Conservation (phyloP, 2,329 filamentous ascomycete species). For the Fusarium torulosum region DNA sequence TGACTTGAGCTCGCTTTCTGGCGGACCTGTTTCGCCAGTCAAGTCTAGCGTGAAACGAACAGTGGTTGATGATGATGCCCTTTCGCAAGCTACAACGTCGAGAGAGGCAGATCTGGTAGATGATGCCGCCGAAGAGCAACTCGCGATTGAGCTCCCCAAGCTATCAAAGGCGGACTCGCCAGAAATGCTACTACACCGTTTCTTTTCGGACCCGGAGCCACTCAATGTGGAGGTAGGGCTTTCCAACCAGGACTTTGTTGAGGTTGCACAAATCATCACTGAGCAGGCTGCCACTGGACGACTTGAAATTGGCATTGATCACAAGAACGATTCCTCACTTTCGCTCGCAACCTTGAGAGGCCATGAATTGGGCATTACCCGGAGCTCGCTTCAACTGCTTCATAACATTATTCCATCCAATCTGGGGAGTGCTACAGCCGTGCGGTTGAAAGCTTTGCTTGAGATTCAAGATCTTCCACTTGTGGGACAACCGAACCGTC, state of each 20-base stretch:
- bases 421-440: conserved; percentile 56
- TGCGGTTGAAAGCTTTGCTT: conserved; percentile 62
- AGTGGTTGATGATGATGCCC: conserved; percentile 67
- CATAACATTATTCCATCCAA: conserved; percentile 59
- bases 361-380: conserved; percentile 59
- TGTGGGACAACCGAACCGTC: conserved; percentile 63
- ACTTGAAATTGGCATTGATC: conserved; percentile 53
- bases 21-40: conserved; percentile 63
- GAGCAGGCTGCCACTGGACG: conserved; percentile 73
- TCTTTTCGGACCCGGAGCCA: conserved; percentile 72
- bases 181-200: conserved; percentile 65
- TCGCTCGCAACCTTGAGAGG: conserved; percentile 53
- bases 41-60: conserved; percentile 61
- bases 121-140: conserved; percentile 59
- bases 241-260: conserved; percentile 72
- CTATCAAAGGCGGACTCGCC: conserved; percentile 62
- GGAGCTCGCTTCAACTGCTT: conserved; percentile 63
- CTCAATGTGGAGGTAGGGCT: conserved; percentile 59
- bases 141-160: conserved; percentile 63
- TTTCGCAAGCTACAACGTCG: conserved; percentile 65
- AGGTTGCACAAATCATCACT: conserved; percentile 77
- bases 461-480: conserved; percentile 70
- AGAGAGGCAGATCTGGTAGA: conserved; percentile 63
- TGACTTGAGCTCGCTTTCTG: conserved; percentile 64
- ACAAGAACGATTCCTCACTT: conserved; percentile 30